Percentiles rank a stretch among this genome's conserved stretches.
phyloP scores from a whole-genome alignment of 257 asterid species.

The Nemophila menziesii region DNA sequence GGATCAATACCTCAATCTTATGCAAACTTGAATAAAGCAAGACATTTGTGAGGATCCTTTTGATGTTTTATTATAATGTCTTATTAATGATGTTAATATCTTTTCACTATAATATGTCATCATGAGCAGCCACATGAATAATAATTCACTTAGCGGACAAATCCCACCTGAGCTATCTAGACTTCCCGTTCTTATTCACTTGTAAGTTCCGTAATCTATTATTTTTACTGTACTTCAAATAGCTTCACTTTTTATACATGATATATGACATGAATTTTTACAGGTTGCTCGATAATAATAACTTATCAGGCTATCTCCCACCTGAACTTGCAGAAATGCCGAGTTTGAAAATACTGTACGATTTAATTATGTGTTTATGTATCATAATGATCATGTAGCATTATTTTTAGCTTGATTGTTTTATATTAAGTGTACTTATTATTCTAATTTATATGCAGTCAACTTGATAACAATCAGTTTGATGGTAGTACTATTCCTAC shows the following conservation, averaged over 20 bases:
- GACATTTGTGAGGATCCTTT: slow-evolving; percentile 54
- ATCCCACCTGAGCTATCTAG: slow-evolving; percentile 71
- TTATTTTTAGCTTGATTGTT: not conserved
- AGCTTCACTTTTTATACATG: slow-evolving; percentile 8
- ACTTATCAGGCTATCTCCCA: slow-evolving; percentile 86
- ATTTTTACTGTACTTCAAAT: slow-evolving; percentile 3
- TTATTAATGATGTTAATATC: slow-evolving; percentile 5
- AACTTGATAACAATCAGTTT: slow-evolving; percentile 80
- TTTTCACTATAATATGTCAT: slow-evolving; percentile 13
- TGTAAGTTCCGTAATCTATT: slow-evolving; percentile 46
- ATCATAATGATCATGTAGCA: too few species aligned
- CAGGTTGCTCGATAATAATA: slow-evolving; percentile 96
- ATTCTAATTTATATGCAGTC: slow-evolving; percentile 32
- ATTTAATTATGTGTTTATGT: slow-evolving; percentile 3
- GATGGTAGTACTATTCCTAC: slow-evolving; percentile 55
- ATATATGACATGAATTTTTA: slow-evolving; percentile 14
- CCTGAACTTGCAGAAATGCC: slow-evolving; percentile 62
- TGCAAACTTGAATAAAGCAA: slow-evolving; percentile 49
- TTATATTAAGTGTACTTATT: not conserved
- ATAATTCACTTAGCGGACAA: slow-evolving; percentile 82
- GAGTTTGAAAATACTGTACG: slow-evolving; percentile 62
- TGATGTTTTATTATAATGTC: slow-evolving; percentile 1
- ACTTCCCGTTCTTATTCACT: slow-evolving; percentile 79
- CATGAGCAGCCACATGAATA: slow-evolving; percentile 90
- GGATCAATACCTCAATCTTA: slow-evolving; percentile 76